These are phyloP conservation scores for Plasmodium gaboni DNA, from an alignment of 169 alveolate species.

Conservation along the genomic window DNA sequence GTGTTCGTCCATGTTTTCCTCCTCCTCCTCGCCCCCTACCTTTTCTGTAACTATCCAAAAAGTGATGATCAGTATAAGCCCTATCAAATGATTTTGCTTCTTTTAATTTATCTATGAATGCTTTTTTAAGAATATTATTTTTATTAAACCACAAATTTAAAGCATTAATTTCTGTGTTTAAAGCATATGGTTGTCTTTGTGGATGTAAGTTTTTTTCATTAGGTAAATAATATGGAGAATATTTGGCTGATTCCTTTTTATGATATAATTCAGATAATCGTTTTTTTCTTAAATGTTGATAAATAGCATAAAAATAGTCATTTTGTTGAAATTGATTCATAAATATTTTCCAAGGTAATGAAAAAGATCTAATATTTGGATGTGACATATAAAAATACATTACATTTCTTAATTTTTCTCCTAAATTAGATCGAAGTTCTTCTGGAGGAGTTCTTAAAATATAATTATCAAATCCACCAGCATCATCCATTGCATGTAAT, in stretches of 20 bases:
- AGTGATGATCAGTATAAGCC: constrained; percentile 86
- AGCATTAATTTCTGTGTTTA: constrained; percentile 80
- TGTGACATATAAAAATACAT: constrained; percentile 86
- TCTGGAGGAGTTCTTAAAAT: constrained; percentile 90
- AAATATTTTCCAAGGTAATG: constrained; percentile 86
- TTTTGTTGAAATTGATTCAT: constrained; percentile 76
- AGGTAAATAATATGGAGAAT: constrained; percentile 86
- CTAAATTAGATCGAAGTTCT: constrained; percentile 89
- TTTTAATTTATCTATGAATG: constrained; percentile 61
- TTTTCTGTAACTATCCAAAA: constrained; percentile 84
- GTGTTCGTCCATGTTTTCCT: constrained; percentile 88
- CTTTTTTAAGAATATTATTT: constrained; percentile 69
- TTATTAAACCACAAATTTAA: constrained; percentile 77
- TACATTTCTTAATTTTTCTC: constrained; percentile 88
- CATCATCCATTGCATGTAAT: constrained; percentile 90
- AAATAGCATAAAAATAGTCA: constrained; percentile 82
- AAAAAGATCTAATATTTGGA: constrained; percentile 54
- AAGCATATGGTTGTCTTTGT: constrained; percentile 78
- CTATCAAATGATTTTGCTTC: constrained; percentile 82
- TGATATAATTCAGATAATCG: constrained; percentile 72
- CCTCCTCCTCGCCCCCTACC: constrained; percentile 91
- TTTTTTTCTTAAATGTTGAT: constrained; percentile 81
- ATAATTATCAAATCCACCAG: constrained; percentile 92
- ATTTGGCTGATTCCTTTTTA: constrained; percentile 73
- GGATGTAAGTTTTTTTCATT: constrained; percentile 61